phyloP scores from a whole-genome alignment of 2,329 filamentous ascomycete genomes.

The Thermochaetoides dissita region DNA sequence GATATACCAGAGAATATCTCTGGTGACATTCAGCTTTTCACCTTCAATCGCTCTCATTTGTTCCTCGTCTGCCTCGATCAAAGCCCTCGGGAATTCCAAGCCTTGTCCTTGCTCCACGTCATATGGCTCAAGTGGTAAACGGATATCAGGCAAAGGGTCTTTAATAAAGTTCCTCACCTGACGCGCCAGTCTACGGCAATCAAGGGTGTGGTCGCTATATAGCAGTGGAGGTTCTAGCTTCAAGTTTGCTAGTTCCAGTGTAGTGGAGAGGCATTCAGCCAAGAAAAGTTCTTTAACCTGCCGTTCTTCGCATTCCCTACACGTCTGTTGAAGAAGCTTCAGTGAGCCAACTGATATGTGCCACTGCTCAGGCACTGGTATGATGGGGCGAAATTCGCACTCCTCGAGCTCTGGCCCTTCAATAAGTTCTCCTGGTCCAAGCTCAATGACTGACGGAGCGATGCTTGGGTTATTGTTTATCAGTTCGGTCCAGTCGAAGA shows the following conservation, averaged over 20 bases:
- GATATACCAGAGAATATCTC: conserved; percentile 10
- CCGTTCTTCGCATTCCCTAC: conserved; percentile 3
- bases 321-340: conserved; percentile 8
- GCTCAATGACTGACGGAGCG: conserved; percentile 2
- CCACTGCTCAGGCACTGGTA: conserved; percentile 11
- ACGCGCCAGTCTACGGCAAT: conserved; percentile 11
- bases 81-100: conserved; percentile 13
- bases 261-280: conserved; percentile 6
- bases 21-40: conserved; percentile 15
- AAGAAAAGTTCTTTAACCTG: conserved; percentile 5
- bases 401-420: conserved; percentile 9
- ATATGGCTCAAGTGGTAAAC: conserved; percentile 15
- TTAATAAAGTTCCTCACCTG: conserved; percentile 7
- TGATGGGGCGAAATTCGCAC: conserved; percentile 13
- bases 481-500: conserved; percentile 7
- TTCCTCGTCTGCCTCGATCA: background rate
- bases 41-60: conserved; percentile 8
- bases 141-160: conserved; percentile 10
- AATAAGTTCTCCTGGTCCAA: conserved; percentile 7
- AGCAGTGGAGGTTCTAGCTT: conserved; percentile 15
- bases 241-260: background rate
- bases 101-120: conserved; percentile 15
- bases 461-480: conserved; percentile 5
- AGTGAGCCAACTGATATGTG: conserved; percentile 8
- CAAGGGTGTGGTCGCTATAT: conserved; percentile 15